These are phyloP conservation scores for Colletotrichum incanum DNA, from an alignment of 2,329 filamentous ascomycete species.

Conservation along the genomic window DNA sequence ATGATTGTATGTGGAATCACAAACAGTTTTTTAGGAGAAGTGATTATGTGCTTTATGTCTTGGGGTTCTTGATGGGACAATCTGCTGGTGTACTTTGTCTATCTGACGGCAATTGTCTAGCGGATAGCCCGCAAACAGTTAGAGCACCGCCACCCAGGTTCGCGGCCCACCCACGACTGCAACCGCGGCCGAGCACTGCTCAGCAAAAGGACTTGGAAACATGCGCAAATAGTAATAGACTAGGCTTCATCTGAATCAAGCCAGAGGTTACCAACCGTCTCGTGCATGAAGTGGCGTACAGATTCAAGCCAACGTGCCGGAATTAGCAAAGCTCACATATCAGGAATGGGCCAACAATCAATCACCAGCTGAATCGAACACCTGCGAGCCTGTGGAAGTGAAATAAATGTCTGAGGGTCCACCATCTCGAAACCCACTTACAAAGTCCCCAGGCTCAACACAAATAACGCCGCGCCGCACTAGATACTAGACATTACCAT, in stretches of 20 bases:
- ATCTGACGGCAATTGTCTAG: not conserved
- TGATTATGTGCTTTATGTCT: not conserved
- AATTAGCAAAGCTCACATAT: conserved; percentile 48
- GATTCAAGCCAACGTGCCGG: not conserved
- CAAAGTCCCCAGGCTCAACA: too few relatives aligned
- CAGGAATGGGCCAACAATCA: too few relatives aligned
- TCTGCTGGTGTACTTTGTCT: too few relatives aligned
- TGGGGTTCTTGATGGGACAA: not conserved
- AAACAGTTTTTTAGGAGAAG: not conserved
- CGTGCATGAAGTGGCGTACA: not conserved
- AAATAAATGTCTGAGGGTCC: too few relatives aligned
- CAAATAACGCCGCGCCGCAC: too few relatives aligned
- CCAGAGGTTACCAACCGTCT: not conserved
- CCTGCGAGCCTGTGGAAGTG: too few relatives aligned
- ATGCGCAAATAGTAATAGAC: not conserved
- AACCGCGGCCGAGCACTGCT: not conserved
- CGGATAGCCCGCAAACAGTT: not conserved
- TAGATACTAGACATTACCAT: not conserved
- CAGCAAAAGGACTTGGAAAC: too few relatives aligned
- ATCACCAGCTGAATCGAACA: too few relatives aligned
- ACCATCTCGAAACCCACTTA: too few relatives aligned
- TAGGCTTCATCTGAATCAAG: not conserved
- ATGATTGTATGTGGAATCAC: not conserved
- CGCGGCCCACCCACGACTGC: not conserved
- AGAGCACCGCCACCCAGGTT: not conserved